A percentile compares a stretch with the other conserved stretches of the same genome.
Conservation (phyloP, 345 rosid species). For the Populus ilicifolia region DNA sequence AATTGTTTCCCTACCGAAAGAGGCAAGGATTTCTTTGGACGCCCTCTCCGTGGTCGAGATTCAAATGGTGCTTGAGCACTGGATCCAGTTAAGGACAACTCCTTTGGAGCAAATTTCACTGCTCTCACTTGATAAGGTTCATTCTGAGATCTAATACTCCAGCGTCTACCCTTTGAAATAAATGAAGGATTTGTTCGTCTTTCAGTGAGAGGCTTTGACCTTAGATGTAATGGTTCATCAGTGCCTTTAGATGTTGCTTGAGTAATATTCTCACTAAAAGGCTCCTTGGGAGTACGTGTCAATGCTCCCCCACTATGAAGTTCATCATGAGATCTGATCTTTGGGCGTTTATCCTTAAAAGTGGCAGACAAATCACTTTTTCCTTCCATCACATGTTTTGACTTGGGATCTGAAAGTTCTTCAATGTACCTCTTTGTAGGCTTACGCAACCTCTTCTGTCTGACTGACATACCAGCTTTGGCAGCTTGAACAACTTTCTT, state of each 20-base stretch:
- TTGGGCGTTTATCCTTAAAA: constrained; percentile 8
- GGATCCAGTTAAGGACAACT: constrained; percentile 25
- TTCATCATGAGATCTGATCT: neutral
- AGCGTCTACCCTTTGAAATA: constrained; percentile 23
- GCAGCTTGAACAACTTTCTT: constrained; percentile 29
- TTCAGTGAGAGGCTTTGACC: constrained; percentile 9
- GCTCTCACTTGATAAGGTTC: constrained; percentile 21
- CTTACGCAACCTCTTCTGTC: constrained; percentile 44
- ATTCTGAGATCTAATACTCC: constrained; percentile 24
- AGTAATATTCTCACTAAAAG: neutral
- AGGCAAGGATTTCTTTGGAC: constrained; percentile 33
- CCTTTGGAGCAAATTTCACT: constrained; percentile 16
- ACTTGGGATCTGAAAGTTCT: constrained; percentile 34
- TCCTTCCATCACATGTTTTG: constrained; percentile 11
- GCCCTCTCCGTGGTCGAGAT: constrained; percentile 38
- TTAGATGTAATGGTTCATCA: constrained; percentile 20
- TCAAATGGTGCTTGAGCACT: constrained; percentile 27
- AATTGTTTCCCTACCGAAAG: constrained; percentile 30
- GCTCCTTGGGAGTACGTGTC: constrained; percentile 4
- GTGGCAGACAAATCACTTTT: neutral
- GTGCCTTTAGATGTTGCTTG: constrained; percentile 1
- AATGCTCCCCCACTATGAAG: neutral
- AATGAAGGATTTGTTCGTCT: constrained; percentile 17
- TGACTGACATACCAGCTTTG: constrained; percentile 10
- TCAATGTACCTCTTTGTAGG: constrained; percentile 53